Percentiles rank a stretch among this genome's conserved stretches.
phyloP scores from a whole-genome alignment of 306 rosid genomes.

The Macrotyloma uniflorum region DNA sequence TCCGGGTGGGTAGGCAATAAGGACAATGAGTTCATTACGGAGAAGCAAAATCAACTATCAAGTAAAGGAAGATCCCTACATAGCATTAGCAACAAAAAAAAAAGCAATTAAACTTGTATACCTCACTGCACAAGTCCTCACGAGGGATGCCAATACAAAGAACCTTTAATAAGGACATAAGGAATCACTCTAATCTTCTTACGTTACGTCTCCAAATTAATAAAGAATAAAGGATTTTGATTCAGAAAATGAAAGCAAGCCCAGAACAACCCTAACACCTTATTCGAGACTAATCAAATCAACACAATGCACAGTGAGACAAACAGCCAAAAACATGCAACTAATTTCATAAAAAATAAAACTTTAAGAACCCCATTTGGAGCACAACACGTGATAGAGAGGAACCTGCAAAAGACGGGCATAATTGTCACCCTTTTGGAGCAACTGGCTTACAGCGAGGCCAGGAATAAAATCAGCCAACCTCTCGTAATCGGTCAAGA shows the following conservation, averaged over 20 bases:
- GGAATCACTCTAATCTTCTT: neutral
- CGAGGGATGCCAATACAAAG: neutral
- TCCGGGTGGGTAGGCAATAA: conserved; percentile 5
- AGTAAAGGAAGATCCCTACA: conserved; percentile 10
- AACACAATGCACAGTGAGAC: neutral
- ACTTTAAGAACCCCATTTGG: conserved; percentile 2
- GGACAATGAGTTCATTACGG: neutral
- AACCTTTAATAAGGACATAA: neutral
- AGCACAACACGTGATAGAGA: neutral
- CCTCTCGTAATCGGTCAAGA: conserved; percentile 83
- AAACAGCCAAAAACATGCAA: neutral
- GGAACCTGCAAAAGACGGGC: conserved; percentile 79
- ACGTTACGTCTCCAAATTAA: neutral
- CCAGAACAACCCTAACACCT: neutral
- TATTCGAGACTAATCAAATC: neutral
- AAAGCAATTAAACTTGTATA: neutral
- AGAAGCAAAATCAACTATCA: neutral
- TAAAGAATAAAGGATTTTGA: neutral
- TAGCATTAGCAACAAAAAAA: neutral
- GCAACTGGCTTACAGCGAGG: conserved; percentile 68
- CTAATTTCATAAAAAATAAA: conserved; percentile 23
- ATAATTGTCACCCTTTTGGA: conserved; percentile 52
- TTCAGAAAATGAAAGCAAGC: neutral
- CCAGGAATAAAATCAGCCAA: conserved; percentile 89
- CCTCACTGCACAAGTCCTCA: neutral